Evolutionary conservation across 169 alveolate genomes (phyloP), one percentile per base, ranked within the genome.

Genomic region (Hepatocystis sp.): DNA sequence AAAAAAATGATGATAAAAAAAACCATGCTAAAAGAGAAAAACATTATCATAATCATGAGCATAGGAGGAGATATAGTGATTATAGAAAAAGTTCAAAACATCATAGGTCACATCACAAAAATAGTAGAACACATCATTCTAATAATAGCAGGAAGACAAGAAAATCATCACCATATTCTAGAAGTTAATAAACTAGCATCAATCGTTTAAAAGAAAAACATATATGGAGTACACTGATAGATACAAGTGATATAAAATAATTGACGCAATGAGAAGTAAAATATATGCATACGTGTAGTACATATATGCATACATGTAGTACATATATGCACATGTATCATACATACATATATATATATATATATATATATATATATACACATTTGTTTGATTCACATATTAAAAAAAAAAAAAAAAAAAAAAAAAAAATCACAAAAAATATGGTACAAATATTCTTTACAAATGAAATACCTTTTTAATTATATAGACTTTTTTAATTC

Each of bases 61-160:
- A 67, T 46, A 60, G 47, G 19, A 71, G 52, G 30, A 56, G 86
- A 44, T 51, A 51, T n/a, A 67, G 51, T 10, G 44, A 52, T 42
- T 27, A 67, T 28, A 66, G 84, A 66, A 67, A 42, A 27, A 71
- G 86, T 36, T 71, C 86, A 58, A 71, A 47, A 58, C 78, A 44
- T 19, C 68, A 60, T 36, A 71, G 64, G 23, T 71, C 86, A 0
- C 71, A 23, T 28, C 78, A 71, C 4, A 71, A 65, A 64, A 5
- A 7, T 52, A 21, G 66, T 60, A 46, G 53, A 36, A 42, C 53
- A 15, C 55, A 71, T 19, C 86, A 71, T 19, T 71, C 86, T 10
- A 52, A 1, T 28, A 52, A 56, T 34, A 71, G 65, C 32, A 71
- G 58, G 36, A 19, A 76, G 13, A 58, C 86, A 19, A 56, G 86